Conservation (phyloP, 108 stramenopile species). For the Chaetoceros tenuissimus region DNA sequence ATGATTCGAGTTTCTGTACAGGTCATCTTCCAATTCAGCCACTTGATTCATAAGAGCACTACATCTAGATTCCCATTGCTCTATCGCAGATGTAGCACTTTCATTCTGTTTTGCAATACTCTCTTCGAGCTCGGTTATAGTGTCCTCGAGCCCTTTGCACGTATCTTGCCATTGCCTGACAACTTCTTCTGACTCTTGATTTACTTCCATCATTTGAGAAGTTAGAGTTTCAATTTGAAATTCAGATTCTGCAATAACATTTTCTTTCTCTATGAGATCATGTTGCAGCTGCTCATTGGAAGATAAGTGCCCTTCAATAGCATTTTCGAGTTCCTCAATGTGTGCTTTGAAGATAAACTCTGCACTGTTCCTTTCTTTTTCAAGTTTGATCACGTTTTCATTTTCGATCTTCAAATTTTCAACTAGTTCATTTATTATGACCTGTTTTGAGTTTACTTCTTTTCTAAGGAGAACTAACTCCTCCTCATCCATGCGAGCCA, state of each 20-base stretch:
- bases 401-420: background rate
- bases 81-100: conserved; percentile 53
- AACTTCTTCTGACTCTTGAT: conserved; percentile 37
- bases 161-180: conserved; percentile 52
- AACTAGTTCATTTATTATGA: background rate
- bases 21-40: conserved; percentile 8
- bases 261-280: conserved; percentile 19
- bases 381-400: background rate
- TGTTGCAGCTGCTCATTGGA: conserved; percentile 6
- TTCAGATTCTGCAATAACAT: conserved; percentile 19
- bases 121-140: conserved; percentile 16
- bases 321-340: conserved; percentile 1
- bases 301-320: background rate
- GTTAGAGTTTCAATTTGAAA: conserved; percentile 32
- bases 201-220: conserved; percentile 26
- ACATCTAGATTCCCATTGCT: conserved; percentile 50
- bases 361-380: background rate
- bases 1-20: conserved; percentile 17
- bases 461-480: background rate
- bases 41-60: conserved; percentile 28
- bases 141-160: conserved; percentile 34
- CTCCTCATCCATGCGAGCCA: no score
- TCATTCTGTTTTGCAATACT: conserved; percentile 27
- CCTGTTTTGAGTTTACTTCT: background rate
- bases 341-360: background rate